Percentiles rank a stretch among this genome's conserved stretches.
phyloP scores from a whole-genome alignment of 805 yeast genomes.

The Phaffomyces antillensis region DNA sequence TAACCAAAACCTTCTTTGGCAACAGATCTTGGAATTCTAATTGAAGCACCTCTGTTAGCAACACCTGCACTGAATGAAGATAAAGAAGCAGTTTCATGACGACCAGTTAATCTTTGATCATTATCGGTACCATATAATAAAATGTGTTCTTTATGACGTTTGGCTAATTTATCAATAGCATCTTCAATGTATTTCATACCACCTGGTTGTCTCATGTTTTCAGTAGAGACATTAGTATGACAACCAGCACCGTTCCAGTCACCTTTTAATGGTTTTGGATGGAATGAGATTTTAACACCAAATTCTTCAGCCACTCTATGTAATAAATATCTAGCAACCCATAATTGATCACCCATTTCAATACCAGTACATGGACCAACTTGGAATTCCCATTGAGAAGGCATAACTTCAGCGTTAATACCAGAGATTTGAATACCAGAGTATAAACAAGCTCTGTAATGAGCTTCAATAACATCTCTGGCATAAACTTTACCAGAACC shows the following conservation, averaged over 20 bases:
- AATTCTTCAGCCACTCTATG: conserved; percentile 97
- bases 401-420: conserved; percentile 99
- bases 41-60: conserved; percentile 99
- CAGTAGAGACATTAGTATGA: conserved; percentile 97
- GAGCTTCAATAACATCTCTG: conserved; percentile 97
- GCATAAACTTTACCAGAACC: conserved; percentile 98
- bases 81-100: conserved; percentile 97
- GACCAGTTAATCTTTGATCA: conserved; percentile 92
- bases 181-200: conserved; percentile 93
- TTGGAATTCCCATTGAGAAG: conserved; percentile 99
- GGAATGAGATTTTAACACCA: conserved; percentile 97
- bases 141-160: conserved; percentile 96
- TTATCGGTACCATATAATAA: conserved; percentile 93
- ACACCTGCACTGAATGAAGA: conserved; percentile 91
- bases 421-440: conserved; percentile 91
- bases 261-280: conserved; percentile 98
- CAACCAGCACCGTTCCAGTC: conserved; percentile 99
- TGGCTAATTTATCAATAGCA: conserved; percentile 87
- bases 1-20: conserved; percentile 97
- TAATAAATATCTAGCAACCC: conserved; percentile 91
- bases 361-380: conserved; percentile 98
- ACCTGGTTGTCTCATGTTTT: conserved; percentile 85
- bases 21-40: conserved; percentile 98
- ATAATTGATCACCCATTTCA: conserved; percentile 93
- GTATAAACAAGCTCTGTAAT: conserved; percentile 94